A percentile compares a stretch with the other conserved stretches of the same genome.
Conservation (phyloP, 768 basidiomycete species). For the Lentinula aciculospora region DNA sequence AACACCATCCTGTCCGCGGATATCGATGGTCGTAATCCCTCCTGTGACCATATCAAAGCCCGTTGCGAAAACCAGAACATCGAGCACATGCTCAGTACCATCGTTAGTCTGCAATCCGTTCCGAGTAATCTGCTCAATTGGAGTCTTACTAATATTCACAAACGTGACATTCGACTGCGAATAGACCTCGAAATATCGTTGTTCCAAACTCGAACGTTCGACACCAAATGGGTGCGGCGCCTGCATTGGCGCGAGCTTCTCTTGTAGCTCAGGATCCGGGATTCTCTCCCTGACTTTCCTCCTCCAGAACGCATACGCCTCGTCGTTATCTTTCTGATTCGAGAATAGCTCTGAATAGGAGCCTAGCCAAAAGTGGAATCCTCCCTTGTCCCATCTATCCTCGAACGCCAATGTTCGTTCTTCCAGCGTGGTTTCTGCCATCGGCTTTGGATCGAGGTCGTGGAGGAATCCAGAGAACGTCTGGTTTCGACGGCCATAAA, state of each 20-base stretch:
- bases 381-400: slow-evolving; percentile 11
- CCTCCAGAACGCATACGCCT: slow-evolving; percentile 6
- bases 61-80: slow-evolving; percentile 4
- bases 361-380: slow-evolving; percentile 4
- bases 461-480: slow-evolving; percentile 4
- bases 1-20: slow-evolving; percentile 1
- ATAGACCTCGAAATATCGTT: slow-evolving; percentile 7
- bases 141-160: not conserved
- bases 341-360: slow-evolving; percentile 5
- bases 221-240: slow-evolving; percentile 6
- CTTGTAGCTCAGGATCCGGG: not conserved
- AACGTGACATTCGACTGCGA: slow-evolving; percentile 3
- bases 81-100: slow-evolving; percentile 6
- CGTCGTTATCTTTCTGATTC: slow-evolving; percentile 1
- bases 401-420: slow-evolving; percentile 9
- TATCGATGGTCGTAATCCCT: slow-evolving; percentile 6
- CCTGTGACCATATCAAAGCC: slow-evolving; percentile 7
- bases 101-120: not conserved
- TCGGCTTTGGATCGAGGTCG: not conserved
- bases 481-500: not conserved
- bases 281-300: slow-evolving; percentile 1
- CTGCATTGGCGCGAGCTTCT: slow-evolving; percentile 5
- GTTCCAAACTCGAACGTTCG: slow-evolving; percentile 3
- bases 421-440: slow-evolving; percentile 5
- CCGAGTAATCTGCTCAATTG: slow-evolving; percentile 1